Percentiles rank a stretch among this genome's conserved stretches.
phyloP scores from a whole-genome alignment of 2,329 filamentous ascomycete genomes.

The Lachnellula cervina region DNA sequence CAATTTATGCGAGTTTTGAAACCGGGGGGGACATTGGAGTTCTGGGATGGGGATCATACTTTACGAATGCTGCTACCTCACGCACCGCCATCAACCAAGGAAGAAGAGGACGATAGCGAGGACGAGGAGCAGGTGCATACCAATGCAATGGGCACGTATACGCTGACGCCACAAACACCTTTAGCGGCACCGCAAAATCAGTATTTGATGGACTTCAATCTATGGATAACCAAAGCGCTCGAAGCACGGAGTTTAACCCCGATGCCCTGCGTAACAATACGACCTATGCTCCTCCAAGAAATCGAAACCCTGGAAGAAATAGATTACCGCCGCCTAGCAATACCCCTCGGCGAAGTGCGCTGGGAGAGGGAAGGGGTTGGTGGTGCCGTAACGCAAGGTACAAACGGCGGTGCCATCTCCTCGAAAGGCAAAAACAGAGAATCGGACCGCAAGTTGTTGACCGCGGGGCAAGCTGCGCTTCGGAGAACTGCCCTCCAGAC shows the following conservation, averaged over 20 bases:
- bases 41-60: constrained; percentile 85
- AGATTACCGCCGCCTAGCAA: constrained; percentile 72
- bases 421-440: constrained; percentile 30
- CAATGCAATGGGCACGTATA: constrained; percentile 70
- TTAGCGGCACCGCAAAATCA: constrained; percentile 76
- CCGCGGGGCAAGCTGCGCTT: constrained; percentile 65
- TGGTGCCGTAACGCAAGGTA: constrained; percentile 55
- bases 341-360: constrained; percentile 76
- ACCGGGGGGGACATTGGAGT: constrained; percentile 74
- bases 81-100: constrained; percentile 44
- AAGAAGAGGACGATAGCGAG: constrained; percentile 37
- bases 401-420: constrained; percentile 42
- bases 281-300: constrained; percentile 76
- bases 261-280: constrained; percentile 73
- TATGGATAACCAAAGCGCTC: constrained; percentile 73
- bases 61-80: constrained; percentile 81
- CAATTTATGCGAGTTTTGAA: constrained; percentile 74
- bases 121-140: constrained; percentile 61
- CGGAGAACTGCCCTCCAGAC: constrained; percentile 76
- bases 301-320: constrained; percentile 65
- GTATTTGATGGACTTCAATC: constrained; percentile 77
- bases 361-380: constrained; percentile 78
- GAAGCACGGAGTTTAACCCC: constrained; percentile 65
- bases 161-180: constrained; percentile 76
- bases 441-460: constrained; percentile 25